Evolutionary conservation across 768 basidiomycete genomes (phyloP).

Genomic region (Phanerochaete sordida): DNA sequence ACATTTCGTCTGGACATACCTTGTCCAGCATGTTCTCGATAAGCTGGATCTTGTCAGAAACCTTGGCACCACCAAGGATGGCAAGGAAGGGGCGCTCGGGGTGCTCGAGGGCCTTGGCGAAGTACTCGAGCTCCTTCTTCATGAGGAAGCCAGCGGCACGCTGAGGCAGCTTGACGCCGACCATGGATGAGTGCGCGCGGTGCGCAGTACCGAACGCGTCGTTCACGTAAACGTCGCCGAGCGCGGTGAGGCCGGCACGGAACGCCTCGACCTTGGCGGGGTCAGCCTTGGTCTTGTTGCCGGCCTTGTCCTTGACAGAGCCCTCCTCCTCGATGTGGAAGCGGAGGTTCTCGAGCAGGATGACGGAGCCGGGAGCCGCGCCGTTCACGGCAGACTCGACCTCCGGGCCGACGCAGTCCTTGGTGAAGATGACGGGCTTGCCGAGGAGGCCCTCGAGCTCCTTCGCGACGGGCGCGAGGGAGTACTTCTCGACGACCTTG

Average conservation of each 20-base stretch:
- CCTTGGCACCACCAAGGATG: slow-evolving; percentile 97
- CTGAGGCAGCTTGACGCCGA: slow-evolving; percentile 89
- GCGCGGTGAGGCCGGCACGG: slow-evolving; percentile 80
- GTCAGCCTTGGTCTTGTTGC: slow-evolving; percentile 93
- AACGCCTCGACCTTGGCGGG: slow-evolving; percentile 76
- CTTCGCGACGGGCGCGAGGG: slow-evolving; percentile 79
- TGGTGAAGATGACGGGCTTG: slow-evolving; percentile 74
- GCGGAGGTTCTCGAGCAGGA: slow-evolving; percentile 95
- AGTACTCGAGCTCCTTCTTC: slow-evolving; percentile 98
- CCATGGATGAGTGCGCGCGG: slow-evolving; percentile 98
- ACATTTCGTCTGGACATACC: slow-evolving; percentile 35
- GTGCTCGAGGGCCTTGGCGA: slow-evolving; percentile 93
- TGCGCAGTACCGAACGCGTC: slow-evolving; percentile 99
- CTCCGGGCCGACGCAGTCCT: slow-evolving; percentile 83
- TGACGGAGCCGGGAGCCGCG: slow-evolving; percentile 64
- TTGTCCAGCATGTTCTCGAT: slow-evolving; percentile 99
- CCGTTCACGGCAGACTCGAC: slow-evolving; percentile 74
- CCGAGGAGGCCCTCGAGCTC: slow-evolving; percentile 75
- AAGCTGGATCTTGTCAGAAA: slow-evolving; percentile 97
- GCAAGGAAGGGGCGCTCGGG: slow-evolving; percentile 97
- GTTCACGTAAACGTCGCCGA: slow-evolving; percentile 97
- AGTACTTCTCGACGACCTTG: slow-evolving; percentile 83
- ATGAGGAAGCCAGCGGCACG: slow-evolving; percentile 94
- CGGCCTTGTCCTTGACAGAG: slow-evolving; percentile 88
- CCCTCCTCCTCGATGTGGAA: slow-evolving; percentile 99